Evolutionary conservation across 768 basidiomycete species (phyloP), one percentile per base, ranked within the genome.

Genomic region (Suillus hirtellus): DNA sequence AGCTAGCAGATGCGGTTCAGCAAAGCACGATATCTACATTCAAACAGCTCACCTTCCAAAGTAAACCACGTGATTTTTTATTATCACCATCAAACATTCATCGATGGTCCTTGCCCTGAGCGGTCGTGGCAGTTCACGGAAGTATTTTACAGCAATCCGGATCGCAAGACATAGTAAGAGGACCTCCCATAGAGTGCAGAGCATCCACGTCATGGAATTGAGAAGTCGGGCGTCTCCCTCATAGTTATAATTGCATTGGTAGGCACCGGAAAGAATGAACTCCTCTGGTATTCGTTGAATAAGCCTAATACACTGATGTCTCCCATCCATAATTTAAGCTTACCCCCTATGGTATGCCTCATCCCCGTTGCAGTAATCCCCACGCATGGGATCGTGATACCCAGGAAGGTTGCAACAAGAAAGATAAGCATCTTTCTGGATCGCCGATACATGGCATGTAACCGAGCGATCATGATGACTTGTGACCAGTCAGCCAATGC

Each of bases 371-470:
- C 54, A 24, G n/a, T 38, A 9, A 55, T 37, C 35, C 14, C 54
- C 10, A n/a, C 54, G 54, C n/a, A 37, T 4, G 54, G 37, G 21
- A 55, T 55, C 14, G 54, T 55, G 37, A 55, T 8, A 38, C n/a
- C 8, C 21, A 55, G 12, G 21, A 37, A 55, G 1, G 24, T 21
- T 24, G n/a, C 54, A 24, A 55, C 21, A 5, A 55, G 54, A 24
- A 55, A 55, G 37, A 55, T 21, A 12, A 55, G 54, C 8, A 55
- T 38, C 7, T 24, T 38, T 55, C 37, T 55, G 3, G 54, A 55
- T 38, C 4, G 37, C 54, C 24, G 54, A 17, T 55, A 55, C 21
- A 55, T 55, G n/a, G 54, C 54, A 38, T 55, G 54, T 38, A 55
- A 15, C 37, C 54, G 54, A 55, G 2, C 1, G 15, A 55, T 24